Evolutionary conservation across 108 stramenopile genomes (phyloP).

Genomic region (Aurantiochytrium sp.): DNA sequence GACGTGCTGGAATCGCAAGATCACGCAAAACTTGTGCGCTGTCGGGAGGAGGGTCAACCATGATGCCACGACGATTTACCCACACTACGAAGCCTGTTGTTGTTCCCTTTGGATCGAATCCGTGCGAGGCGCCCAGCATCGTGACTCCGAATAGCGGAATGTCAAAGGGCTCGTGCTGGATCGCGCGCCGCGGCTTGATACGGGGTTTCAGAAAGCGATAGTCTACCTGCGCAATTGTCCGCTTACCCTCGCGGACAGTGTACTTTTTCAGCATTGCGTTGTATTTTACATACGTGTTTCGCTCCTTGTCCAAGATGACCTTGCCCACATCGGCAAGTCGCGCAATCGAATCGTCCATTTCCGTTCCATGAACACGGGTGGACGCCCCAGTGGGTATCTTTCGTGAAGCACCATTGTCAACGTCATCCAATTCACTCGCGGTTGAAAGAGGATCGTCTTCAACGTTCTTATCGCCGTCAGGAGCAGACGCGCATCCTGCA

Average conservation of each 20-base stretch:
- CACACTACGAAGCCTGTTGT: conserved; percentile 26
- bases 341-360: background rate
- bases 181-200: background rate
- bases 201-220: background rate
- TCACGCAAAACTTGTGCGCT: conserved; percentile 21
- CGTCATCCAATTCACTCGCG: no score
- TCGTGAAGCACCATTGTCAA: no score
- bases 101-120: conserved; percentile 20
- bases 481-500: no score
- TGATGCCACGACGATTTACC: conserved; percentile 19
- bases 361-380: no score
- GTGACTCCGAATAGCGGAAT: conserved; percentile 23
- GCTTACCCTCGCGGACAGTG: conserved; percentile 1
- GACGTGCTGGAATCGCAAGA: conserved; percentile 19
- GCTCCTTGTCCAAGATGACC: background rate
- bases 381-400: no score
- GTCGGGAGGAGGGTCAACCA: conserved; percentile 27
- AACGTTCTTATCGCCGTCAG: no score
- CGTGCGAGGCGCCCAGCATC: conserved; percentile 24
- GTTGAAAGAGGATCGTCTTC: no score
- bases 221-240: conserved; percentile 7
- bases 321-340: background rate
- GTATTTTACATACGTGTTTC: background rate
- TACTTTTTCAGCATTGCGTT: background rate
- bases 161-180: conserved; percentile 18